These are phyloP conservation scores for Fallopia convolvulus DNA, from an alignment of 148 eudicot species.

Conservation along the genomic window DNA sequence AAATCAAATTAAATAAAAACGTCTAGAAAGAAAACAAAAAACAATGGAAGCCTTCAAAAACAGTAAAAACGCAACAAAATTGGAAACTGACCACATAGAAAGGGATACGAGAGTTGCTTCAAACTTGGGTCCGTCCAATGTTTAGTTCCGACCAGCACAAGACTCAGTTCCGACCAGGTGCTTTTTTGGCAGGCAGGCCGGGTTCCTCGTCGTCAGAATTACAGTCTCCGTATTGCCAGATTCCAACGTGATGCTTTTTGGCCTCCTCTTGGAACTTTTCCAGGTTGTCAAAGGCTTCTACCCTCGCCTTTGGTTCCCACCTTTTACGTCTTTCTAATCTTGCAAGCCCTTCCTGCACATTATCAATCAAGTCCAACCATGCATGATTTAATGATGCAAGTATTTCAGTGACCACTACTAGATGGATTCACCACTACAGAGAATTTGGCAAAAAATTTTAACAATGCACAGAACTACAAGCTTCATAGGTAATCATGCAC, in stretches of 20 bases:
- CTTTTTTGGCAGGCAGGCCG: slow-evolving; percentile 50
- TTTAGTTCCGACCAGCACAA: background rate
- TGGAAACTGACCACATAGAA: background rate
- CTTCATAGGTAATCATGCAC: too few species aligned
- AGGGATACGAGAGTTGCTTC: background rate
- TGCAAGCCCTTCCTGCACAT: slow-evolving; percentile 72
- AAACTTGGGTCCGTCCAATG: background rate
- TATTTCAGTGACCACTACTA: too few species aligned
- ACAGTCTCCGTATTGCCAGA: slow-evolving; percentile 87
- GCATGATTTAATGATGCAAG: background rate
- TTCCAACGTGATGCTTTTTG: slow-evolving; percentile 42
- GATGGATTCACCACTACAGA: background rate
- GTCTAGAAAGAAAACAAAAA: background rate
- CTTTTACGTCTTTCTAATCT: slow-evolving; percentile 65
- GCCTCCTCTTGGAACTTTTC: slow-evolving; percentile 72
- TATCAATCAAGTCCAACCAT: background rate
- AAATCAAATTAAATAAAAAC: background rate
- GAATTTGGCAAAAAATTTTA: too few species aligned
- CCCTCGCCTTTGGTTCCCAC: slow-evolving; percentile 54
- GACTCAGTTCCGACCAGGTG: slow-evolving; percentile 58
- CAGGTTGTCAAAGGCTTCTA: slow-evolving; percentile 49
- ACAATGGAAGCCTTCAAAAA: slow-evolving; percentile 7
- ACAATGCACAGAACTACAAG: too few species aligned
- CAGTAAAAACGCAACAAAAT: slow-evolving; percentile 5
- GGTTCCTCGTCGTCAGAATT: slow-evolving; percentile 81